Conservation (phyloP, 1,284 basidiomycete genomes). For the Heliocybe sulcata region DNA sequence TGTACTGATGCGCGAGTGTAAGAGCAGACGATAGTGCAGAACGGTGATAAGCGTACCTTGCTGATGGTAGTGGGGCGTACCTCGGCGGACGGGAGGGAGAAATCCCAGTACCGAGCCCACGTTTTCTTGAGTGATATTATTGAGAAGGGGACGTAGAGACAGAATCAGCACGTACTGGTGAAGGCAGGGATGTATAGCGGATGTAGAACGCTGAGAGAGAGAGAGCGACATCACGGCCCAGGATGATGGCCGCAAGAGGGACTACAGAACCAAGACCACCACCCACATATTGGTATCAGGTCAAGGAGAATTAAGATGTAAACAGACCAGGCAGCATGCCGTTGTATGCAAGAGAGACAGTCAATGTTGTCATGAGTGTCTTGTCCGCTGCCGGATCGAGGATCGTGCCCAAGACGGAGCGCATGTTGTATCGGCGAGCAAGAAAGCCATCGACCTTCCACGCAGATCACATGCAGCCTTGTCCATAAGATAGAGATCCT, state of each 20-base stretch:
- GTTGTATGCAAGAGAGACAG: constrained; percentile 79
- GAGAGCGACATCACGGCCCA: constrained; percentile 86
- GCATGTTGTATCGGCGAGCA: constrained; percentile 82
- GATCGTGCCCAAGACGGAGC: constrained; percentile 87
- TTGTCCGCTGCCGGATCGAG: constrained; percentile 98
- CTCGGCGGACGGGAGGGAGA: constrained; percentile 90
- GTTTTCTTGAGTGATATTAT: constrained; percentile 63
- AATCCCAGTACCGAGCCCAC: constrained; percentile 88
- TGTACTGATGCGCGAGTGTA: constrained; percentile 47
- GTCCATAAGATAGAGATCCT: constrained; percentile 13
- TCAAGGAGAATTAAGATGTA: not conserved
- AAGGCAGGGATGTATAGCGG: constrained; percentile 83
- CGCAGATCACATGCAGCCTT: constrained; percentile 3
- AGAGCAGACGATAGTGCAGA: not conserved
- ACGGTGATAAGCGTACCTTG: constrained; percentile 48
- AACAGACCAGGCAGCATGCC: constrained; percentile 77
- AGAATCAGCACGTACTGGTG: constrained; percentile 56
- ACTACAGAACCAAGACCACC: constrained; percentile 36
- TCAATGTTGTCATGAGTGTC: constrained; percentile 90
- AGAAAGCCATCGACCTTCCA: constrained; percentile 83
- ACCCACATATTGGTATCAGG: not conserved
- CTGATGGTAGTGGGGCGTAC: constrained; percentile 87
- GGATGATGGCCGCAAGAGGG: constrained; percentile 78
- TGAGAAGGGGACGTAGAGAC: constrained; percentile 3
- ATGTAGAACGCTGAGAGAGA: constrained; percentile 92